Base-by-base conservation (phyloP, 129 eudicot species). In the Deinandra increscens region DNA sequence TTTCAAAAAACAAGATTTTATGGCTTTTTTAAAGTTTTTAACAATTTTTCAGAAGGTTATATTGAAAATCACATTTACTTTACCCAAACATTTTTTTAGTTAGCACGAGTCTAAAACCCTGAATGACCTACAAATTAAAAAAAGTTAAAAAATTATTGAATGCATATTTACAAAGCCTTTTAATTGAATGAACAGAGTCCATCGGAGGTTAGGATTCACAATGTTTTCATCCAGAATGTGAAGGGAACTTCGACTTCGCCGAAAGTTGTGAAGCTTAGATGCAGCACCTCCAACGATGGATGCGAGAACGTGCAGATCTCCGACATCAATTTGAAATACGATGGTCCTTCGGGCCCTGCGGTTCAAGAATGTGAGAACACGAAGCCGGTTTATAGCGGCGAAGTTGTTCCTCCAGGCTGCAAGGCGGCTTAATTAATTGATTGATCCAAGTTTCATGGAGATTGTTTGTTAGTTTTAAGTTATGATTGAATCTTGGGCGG, bases 151-250 rank as follows among this genome's bases (percentile, higher is more conserved):
- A 1, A 26, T 26, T 26, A 26, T 26, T 26, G 31, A 3, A 26
- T 26, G 31, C 31, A 26, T 26, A 3, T 1, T 1, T 26, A 26
- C 31, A 26, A 26, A 26, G 1, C 31, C n/a, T n/a, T n/a, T n/a
- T n/a, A n/a, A 33, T 33, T 36, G 39, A 36, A 36, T 36, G 39
- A 36, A 36, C 72, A 71, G 76, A 60, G 48, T 6, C 91, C 97
- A 33, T 90, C 97, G 3, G 37, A 44, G 34, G 84, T 90, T 20
- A 79, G 79, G 79, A 26, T 90, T 6, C 85, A 83, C 49, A 51
- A 87, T 8, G 43, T 90, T 8, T 70, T 51, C 60, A 69, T 88
- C 53, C 71, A 77, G 64, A 88, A 86, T 71, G 58, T 88, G 2
- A 74, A 60, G 51, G 91, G 89, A 3, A 80, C 91, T 12, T 44